Base-by-base conservation (phyloP, 108 stramenopile genomes). In the Pseudonitzschia multiseries region DNA sequence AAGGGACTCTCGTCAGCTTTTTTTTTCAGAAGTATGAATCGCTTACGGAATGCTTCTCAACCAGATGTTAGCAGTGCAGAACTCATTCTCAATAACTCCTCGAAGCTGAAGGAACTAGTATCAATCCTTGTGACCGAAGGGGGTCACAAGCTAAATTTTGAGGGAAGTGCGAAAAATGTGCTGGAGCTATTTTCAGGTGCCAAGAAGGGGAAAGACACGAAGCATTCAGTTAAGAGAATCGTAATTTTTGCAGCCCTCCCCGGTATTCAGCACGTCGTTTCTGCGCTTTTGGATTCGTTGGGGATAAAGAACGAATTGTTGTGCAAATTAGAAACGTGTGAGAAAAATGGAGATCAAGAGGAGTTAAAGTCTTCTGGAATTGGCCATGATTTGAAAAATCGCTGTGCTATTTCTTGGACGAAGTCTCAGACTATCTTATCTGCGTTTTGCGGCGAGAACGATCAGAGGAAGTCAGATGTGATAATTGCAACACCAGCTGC, bases 201-300 rank as follows among this genome's bases (percentile, higher is more conserved):
- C 27, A 62, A 40, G 36, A 62, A n/a, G 57, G 31, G 51, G 43
- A 71, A 53, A 51, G 51, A 57, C 40, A n/a, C 63, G 53, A 70
- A 56, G 31, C 13, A 20, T 18, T 2, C 72, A 40, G 61, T 69
- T 62, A 78, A 77, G 31, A 89, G 86, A 69, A 75, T 93, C 10
- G 80, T 86, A 15, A 86, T 96, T 59, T 71, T 96, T 53, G 90
- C 93, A n/a, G 77, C 81, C 32, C 64, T 89, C 3, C 85, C 87
- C 0, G 81, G 81, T 59, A 79, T 85, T 13, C 84, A 80, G 69
- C 74, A 77, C 31, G 65, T 90, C 31, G 69, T 83, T 40, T 86
- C 90, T 14, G 57, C 71, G 69, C 79, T 96, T 32, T 73, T 96
- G n/a, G 78, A 70, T 64, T 73, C 83, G 52, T n/a, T 92, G 59